These are phyloP conservation scores for Crassisporium funariophilum DNA, from an alignment of 768 basidiomycete genomes.

Conservation along the genomic window DNA sequence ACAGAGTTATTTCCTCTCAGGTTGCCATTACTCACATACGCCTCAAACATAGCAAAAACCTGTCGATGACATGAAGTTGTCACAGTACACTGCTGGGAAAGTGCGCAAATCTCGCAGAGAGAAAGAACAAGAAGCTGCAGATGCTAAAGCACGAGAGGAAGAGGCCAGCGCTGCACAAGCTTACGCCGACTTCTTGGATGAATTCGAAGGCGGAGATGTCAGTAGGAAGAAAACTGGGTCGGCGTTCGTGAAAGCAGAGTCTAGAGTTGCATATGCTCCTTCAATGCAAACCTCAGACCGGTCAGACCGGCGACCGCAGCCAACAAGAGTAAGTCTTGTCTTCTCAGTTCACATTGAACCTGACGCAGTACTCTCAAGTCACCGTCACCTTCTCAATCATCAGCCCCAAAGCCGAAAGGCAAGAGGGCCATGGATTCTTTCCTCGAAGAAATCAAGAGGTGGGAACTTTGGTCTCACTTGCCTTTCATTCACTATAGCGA, in stretches of 20 bases:
- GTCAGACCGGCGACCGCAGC: constrained; percentile 7
- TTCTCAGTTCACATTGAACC: background rate
- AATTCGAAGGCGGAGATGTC: constrained; percentile 74
- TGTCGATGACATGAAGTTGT: constrained; percentile 82
- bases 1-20: constrained; percentile 63
- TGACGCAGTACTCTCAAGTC: constrained; percentile 35
- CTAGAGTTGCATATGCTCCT: constrained; percentile 50
- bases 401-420: constrained; percentile 77
- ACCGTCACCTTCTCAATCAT: constrained; percentile 55
- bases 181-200: constrained; percentile 82
- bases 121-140: constrained; percentile 90
- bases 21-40: constrained; percentile 60
- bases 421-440: constrained; percentile 97
- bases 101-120: constrained; percentile 89
- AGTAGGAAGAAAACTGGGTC: constrained; percentile 50
- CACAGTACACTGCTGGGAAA: constrained; percentile 84
- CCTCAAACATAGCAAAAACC: constrained; percentile 74
- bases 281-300: constrained; percentile 23
- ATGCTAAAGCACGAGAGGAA: constrained; percentile 84
- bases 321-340: constrained; percentile 10
- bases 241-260: constrained; percentile 65
- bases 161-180: constrained; percentile 78
- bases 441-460: constrained; percentile 96
- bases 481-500: too few relatives aligned
- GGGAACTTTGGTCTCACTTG: constrained; percentile 12